Evolutionary conservation across 345 rosid species (phyloP).

Genomic region (Salix suchowensis): DNA sequence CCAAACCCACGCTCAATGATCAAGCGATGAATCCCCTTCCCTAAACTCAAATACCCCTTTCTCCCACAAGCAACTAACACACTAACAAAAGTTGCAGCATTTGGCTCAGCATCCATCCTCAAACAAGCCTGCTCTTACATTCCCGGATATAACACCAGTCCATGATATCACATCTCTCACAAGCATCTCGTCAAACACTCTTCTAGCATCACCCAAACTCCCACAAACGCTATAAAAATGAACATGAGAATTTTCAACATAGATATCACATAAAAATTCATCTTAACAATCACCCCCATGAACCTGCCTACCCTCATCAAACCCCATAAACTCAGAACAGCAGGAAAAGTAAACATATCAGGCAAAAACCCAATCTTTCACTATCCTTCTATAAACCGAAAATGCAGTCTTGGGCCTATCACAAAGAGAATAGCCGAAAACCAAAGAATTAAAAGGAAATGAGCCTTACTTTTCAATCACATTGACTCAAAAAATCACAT

Average conservation of each 20-base stretch:
- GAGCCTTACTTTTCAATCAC: slow-evolving; percentile 14
- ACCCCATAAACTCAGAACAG: slow-evolving; percentile 36
- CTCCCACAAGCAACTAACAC: slow-evolving; percentile 40
- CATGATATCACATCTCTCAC: slow-evolving; percentile 48
- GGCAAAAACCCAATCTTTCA: slow-evolving; percentile 33
- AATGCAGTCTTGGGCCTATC: slow-evolving; percentile 10
- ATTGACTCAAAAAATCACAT: slow-evolving; percentile 8
- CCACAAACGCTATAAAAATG: slow-evolving; percentile 28
- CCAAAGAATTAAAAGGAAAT: slow-evolving; percentile 24
- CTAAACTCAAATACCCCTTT: slow-evolving; percentile 29
- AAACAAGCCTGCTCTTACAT: slow-evolving; percentile 29
- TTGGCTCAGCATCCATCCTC: slow-evolving; percentile 37
- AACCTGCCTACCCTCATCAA: slow-evolving; percentile 23
- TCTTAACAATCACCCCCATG: slow-evolving; percentile 25
- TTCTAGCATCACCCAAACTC: slow-evolving; percentile 22
- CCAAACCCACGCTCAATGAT: slow-evolving; percentile 17
- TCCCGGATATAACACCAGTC: slow-evolving; percentile 37
- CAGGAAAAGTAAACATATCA: slow-evolving; percentile 40
- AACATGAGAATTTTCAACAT: slow-evolving; percentile 39
- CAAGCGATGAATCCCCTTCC: slow-evolving; percentile 38
- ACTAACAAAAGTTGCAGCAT: slow-evolving; percentile 32
- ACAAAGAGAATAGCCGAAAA: slow-evolving; percentile 8
- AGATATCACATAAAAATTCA: slow-evolving; percentile 29
- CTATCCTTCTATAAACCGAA: slow-evolving; percentile 3
- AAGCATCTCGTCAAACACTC: slow-evolving; percentile 43